These are phyloP conservation scores for Brassica balearica DNA, from an alignment of 441 rosid species.

Conservation along the genomic window DNA sequence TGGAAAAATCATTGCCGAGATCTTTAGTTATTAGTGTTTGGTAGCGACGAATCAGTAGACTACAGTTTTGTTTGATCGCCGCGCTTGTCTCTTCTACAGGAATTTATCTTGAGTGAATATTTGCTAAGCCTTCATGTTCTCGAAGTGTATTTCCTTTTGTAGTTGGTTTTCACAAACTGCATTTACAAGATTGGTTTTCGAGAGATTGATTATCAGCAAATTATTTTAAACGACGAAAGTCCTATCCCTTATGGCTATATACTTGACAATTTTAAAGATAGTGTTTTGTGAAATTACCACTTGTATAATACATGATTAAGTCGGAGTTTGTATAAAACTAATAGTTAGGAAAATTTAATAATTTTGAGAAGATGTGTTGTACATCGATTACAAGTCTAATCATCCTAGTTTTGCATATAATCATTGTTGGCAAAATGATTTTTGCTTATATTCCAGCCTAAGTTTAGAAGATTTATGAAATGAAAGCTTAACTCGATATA, in stretches of 20 bases:
- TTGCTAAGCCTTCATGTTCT: constrained; percentile 7
- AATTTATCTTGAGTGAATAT: background rate
- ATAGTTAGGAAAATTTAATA: background rate
- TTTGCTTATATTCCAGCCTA: background rate
- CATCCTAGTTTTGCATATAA: background rate
- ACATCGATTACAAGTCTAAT: background rate
- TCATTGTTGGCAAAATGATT: background rate
- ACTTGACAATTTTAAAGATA: background rate
- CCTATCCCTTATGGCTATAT: background rate
- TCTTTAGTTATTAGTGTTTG: background rate
- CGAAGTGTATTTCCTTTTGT: no score
- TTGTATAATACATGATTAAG: background rate
- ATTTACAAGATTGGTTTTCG: no score
- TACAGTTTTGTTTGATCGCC: background rate
- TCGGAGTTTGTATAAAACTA: background rate
- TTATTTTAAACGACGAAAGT: background rate
- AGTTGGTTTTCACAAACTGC: no score
- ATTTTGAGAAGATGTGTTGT: background rate
- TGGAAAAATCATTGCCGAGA: background rate
- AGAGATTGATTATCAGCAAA: no score
- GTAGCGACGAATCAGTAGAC: constrained; percentile 1
- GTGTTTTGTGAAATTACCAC: no score
- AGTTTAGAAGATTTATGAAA: background rate
- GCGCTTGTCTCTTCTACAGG: background rate
- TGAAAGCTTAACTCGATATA: background rate